A percentile compares a stretch with the other conserved stretches of the same genome.
Evolutionary conservation across 192 early-diverging fungal genomes (phyloP).

Genomic region (Backusella tarrabulga): DNA sequence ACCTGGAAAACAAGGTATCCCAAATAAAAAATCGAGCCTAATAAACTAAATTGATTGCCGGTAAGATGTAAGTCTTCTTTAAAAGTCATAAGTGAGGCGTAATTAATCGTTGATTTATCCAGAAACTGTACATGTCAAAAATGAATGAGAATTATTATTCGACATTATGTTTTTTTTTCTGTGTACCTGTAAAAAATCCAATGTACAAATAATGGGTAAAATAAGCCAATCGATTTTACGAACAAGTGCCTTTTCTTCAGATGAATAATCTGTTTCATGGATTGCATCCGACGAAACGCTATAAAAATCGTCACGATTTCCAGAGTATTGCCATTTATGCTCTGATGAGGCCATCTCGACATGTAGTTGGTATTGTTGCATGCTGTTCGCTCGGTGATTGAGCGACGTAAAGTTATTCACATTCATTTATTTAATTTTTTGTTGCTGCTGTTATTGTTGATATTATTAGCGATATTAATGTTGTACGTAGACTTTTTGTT

Average conservation of each 20-base stretch:
- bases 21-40: slow-evolving; percentile 36
- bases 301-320: neutral
- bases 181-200: slow-evolving; percentile 34
- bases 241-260: slow-evolving; percentile 21
- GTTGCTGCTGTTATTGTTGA: neutral
- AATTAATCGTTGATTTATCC: slow-evolving; percentile 27
- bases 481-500: neutral
- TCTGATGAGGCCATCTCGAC: neutral
- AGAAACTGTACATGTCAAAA: slow-evolving; percentile 18
- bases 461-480: neutral
- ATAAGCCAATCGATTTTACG: slow-evolving; percentile 28
- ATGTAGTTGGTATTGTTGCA: neutral
- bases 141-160: neutral
- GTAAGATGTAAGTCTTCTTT: slow-evolving; percentile 14
- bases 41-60: slow-evolving; percentile 9
- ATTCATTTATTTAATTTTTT: neutral
- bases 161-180: neutral
- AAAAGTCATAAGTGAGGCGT: slow-evolving; percentile 16
- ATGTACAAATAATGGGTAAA: slow-evolving; percentile 22
- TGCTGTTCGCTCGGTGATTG: neutral
- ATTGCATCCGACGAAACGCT: neutral
- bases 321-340: slow-evolving; percentile 9
- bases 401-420: slow-evolving; percentile 4
- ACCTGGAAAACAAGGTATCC: slow-evolving; percentile 24
- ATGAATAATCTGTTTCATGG: neutral